Base-by-base conservation (phyloP, 2,329 filamentous ascomycete species). In the Grosmannia clavigera region DNA sequence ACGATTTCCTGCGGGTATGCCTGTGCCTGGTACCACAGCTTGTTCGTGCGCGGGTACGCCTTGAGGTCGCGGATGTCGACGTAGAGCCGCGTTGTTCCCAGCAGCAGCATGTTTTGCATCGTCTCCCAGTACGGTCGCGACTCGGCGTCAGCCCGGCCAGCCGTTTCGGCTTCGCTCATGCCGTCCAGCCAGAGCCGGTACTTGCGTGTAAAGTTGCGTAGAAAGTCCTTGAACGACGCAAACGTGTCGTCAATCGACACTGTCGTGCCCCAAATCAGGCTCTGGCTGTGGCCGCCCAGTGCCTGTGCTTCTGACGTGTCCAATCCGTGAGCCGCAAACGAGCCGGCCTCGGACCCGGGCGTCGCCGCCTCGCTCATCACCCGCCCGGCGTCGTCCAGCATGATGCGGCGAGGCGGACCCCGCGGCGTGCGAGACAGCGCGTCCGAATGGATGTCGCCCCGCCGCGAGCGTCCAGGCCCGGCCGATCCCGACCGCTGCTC, bases 1-100 rank as follows among this genome's bases (percentile, higher is more conserved):
- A 99, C 88, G 58, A 99, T 92, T 79, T 99, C 94, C 69, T 94
- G 91, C 0, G 94, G 94, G 69, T 96, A 99, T 16, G 88, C 86
- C 70, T 95, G 90, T 61, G 95, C 78, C 72, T 99, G 95, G 71
- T 97, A 89, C 89, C 91, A 97, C 60, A 99, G 78, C 75, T 97
- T 97, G 67, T 87, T 79, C 0, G 94, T 97, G 1, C 90, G 85
- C 3, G 95, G 94, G 70, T 96, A 99, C 14, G 92, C 81, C 70
- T 95, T 95, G 62, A 99, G 78, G 67, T 99, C 95, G 60, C 84
- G 84, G 58, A 92, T 84, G 70, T 99, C 91, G 50, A 99, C 75
- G 69, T 96, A 96, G 50, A 99, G 80, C 61, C 88, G 87, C 22
- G 85, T 87, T 10, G 91, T 83, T 54, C 92, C 92, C 7, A 97